Evolutionary conservation across 2,329 filamentous ascomycete genomes (phyloP).

Genomic region (Neopestalotiopsis sp.): DNA sequence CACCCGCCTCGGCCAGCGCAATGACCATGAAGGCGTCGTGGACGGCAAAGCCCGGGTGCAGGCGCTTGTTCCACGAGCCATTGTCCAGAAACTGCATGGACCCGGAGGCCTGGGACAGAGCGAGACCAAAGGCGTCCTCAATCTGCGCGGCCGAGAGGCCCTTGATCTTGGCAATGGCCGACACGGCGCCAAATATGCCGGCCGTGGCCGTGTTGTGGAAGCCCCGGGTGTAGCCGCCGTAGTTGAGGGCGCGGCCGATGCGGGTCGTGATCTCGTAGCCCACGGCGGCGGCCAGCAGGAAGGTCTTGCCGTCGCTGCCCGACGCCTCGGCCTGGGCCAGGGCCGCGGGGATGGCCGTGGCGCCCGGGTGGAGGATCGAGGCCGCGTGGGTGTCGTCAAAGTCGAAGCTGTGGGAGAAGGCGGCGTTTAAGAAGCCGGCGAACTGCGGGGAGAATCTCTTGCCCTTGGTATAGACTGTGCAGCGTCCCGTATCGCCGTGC

Average conservation of each 20-base stretch:
- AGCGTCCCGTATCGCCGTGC: constrained; percentile 28
- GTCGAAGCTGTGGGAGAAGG: constrained; percentile 48
- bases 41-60: constrained; percentile 35
- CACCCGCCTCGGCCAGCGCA: constrained; percentile 31
- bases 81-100: constrained; percentile 39
- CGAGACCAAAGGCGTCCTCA: constrained; percentile 32
- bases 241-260: constrained; percentile 30
- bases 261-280: constrained; percentile 35
- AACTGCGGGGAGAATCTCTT: constrained; percentile 41
- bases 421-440: constrained; percentile 46
- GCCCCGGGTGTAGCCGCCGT: constrained; percentile 31
- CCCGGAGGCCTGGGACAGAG: constrained; percentile 32
- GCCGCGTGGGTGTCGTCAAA: constrained; percentile 51
- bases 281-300: constrained; percentile 37
- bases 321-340: constrained; percentile 35
- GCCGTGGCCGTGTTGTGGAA: constrained; percentile 36
- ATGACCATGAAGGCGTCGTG: constrained; percentile 34
- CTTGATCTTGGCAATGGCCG: constrained; percentile 31
- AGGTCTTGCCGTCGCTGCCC: constrained; percentile 33
- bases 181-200: constrained; percentile 34
- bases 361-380: constrained; percentile 47
- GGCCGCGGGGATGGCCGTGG: constrained; percentile 44
- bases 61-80: constrained; percentile 35
- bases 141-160: constrained; percentile 25
- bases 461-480: constrained; percentile 41